Conservation (phyloP, 2,329 filamentous ascomycete genomes). For the Atkinsonella texensis region DNA sequence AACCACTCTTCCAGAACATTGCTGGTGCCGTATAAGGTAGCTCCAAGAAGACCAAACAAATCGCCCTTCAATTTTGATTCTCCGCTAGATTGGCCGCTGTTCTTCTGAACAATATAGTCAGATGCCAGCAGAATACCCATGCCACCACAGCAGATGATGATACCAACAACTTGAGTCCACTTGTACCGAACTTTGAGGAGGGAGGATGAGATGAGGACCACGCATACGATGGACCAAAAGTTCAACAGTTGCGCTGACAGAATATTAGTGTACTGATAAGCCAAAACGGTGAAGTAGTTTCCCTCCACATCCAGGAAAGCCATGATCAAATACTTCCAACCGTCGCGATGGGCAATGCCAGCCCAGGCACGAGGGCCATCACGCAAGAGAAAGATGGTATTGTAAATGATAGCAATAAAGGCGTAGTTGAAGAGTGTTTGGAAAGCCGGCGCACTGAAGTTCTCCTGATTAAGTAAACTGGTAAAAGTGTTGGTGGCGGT, state of each 20-base stretch:
- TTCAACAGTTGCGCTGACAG: constrained; percentile 91
- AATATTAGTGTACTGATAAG: constrained; percentile 86
- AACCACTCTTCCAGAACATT: constrained; percentile 95
- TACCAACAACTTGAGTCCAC: constrained; percentile 71
- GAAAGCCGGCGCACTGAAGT: constrained; percentile 83
- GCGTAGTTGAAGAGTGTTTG: constrained; percentile 95
- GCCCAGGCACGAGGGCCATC: constrained; percentile 65
- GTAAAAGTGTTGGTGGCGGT: constrained; percentile 89
- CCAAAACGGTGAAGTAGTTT: constrained; percentile 95
- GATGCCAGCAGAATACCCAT: constrained; percentile 77
- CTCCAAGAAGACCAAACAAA: constrained; percentile 78
- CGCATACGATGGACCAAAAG: constrained; percentile 95
- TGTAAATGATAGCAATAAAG: constrained; percentile 71
- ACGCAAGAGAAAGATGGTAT: constrained; percentile 62
- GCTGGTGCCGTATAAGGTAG: constrained; percentile 79
- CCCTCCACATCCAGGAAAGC: constrained; percentile 90
- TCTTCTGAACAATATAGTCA: constrained; percentile 65
- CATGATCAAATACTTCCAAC: constrained; percentile 91
- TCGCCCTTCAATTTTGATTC: constrained; percentile 73
- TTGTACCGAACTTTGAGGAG: constrained; percentile 85
- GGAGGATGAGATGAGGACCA: constrained; percentile 72
- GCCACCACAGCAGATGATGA: constrained; percentile 81
- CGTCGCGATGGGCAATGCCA: constrained; percentile 52
- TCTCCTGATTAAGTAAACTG: constrained; percentile 50
- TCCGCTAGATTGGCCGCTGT: constrained; percentile 54